phyloP scores from a whole-genome alignment of 176 grass and related monocot genomes.

The Raddia distichophylla region DNA sequence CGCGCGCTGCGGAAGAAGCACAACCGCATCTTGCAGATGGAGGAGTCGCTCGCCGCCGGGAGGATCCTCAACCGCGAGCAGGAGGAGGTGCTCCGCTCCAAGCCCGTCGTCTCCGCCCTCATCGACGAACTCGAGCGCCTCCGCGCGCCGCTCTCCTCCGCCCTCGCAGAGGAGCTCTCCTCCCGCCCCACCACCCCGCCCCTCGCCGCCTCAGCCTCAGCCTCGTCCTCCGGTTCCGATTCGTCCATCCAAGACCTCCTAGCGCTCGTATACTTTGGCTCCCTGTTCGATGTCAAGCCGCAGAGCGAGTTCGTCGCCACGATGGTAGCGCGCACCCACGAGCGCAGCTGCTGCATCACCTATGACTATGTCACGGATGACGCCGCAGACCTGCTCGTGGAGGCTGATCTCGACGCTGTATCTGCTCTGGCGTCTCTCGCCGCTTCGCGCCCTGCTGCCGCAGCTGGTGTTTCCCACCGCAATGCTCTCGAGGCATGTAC shows the following conservation, averaged over 20 bases:
- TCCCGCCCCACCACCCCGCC: constrained; percentile 20
- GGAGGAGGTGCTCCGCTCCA: constrained; percentile 95
- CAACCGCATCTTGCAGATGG: constrained; percentile 96
- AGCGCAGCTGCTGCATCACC: constrained; percentile 84
- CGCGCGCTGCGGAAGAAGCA: constrained; percentile 91
- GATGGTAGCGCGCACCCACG: constrained; percentile 74
- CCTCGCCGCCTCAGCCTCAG: neutral
- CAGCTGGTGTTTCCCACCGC: constrained; percentile 67
- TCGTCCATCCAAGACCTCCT: constrained; percentile 69
- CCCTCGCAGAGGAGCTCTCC: constrained; percentile 72
- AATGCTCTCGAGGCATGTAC: constrained; percentile 78
- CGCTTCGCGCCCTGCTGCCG: constrained; percentile 64
- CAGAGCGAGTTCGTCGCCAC: constrained; percentile 74
- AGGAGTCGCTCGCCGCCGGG: constrained; percentile 73
- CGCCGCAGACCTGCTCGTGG: constrained; percentile 65
- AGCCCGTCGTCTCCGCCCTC: constrained; percentile 58
- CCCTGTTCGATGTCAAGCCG: constrained; percentile 76
- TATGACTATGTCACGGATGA: constrained; percentile 95
- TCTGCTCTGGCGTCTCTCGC: constrained; percentile 61
- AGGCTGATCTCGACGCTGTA: constrained; percentile 72
- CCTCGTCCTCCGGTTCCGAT: constrained; percentile 48
- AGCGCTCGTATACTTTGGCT: constrained; percentile 79
- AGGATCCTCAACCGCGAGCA: constrained; percentile 89
- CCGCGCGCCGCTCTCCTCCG: constrained; percentile 64
- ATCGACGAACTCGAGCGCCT: constrained; percentile 96